Evolutionary conservation across 495 filamentous ascomycete species (phyloP), one percentile per base, ranked within the genome.

Genomic region (Margaritispora aquatica): DNA sequence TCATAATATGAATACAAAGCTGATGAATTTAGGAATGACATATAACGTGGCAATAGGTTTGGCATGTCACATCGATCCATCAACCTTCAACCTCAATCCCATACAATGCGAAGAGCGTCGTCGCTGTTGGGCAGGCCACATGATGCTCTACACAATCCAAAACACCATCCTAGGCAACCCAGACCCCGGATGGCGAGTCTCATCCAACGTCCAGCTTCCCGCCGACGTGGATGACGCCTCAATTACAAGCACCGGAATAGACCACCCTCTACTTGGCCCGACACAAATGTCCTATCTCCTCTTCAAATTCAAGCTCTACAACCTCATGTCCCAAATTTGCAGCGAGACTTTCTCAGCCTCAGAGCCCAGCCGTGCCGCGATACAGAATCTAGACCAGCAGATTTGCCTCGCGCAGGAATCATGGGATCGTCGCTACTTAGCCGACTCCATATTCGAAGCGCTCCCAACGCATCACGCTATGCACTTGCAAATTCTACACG

Each of bases 261-360:
- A 71, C 0, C 68, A 72, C 9, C 51, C 60, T n/a, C 11, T 63
- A 0, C 22, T 61, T 11, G 68, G 70, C 17, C 76, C 75, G 47
- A 80, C 76, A 3, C 74, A 79, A 60, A 78, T 77, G 74, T 75
- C 76, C 19, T 76, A 74, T 53, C 71, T 80, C 20, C 71, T 80
- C 10, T 62, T 76, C 22, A 74, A 74, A 58, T 72, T 70, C 61
- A 73, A 71, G 1, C 70, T 78, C 1, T 69, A 75, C 62, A 68
- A 69, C 26, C 63, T 77, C 19, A 71, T 70, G n/a, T 68, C 69
- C 20, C 71, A 70, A 57, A 74, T 80, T 23, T 76, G 74, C 58
- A 68, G 75, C 46, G 61, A 65, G 4, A 70, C 75, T 8, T 79
- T 78, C 59, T 68, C 63, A 17, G 54, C 68, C 67, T 27, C 62